Percentiles rank a stretch among this genome's conserved stretches.
Conservation (phyloP, 78 protist species). For the Emiliania huxleyi region DNA sequence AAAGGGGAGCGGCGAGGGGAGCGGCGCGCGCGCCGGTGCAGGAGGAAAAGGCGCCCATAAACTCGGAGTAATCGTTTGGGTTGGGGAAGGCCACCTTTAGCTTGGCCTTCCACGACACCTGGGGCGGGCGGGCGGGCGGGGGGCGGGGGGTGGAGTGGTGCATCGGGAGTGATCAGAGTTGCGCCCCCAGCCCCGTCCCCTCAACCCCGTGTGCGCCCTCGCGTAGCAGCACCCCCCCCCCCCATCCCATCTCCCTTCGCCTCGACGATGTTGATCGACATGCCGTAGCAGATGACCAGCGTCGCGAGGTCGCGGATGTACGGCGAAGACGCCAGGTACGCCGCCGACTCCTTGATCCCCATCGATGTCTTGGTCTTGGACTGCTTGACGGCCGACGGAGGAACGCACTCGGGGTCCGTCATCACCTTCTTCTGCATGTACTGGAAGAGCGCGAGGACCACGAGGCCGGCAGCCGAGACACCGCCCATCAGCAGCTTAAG, state of each 20-base stretch:
- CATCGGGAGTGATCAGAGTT: no score
- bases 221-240: no score
- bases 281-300: constrained; percentile 14
- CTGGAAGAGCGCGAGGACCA: neutral
- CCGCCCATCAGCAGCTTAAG: constrained; percentile 1
- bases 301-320: constrained; percentile 9
- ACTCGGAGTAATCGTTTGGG: neutral
- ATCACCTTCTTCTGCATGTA: neutral
- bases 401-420: neutral
- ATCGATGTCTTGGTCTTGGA: neutral
- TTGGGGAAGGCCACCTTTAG: neutral
- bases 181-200: no score
- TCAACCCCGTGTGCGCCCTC: no score
- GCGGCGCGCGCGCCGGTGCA: no score
- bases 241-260: no score
- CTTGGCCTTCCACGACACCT: neutral
- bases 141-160: no score
- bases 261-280: constrained; percentile 32
- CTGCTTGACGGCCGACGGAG: no score
- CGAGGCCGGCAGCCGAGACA: neutral
- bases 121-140: no score
- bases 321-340: neutral
- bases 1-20: no score
- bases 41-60: neutral
- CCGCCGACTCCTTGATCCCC: neutral